Percentiles rank a stretch among this genome's conserved stretches.
phyloP scores from a whole-genome alignment of 495 filamentous ascomycete species.

The Tetracladium marchalianum region DNA sequence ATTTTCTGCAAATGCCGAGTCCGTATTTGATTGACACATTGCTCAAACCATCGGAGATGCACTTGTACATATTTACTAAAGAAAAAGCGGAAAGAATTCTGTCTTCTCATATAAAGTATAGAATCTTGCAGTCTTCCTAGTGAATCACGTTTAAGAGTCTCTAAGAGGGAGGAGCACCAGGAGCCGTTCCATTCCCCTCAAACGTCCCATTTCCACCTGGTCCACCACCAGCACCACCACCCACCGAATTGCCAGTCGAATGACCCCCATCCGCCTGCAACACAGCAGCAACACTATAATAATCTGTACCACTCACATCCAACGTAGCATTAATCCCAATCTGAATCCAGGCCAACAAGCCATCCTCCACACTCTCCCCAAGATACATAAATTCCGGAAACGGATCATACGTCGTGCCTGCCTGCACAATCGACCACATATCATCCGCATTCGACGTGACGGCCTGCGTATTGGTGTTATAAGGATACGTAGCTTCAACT shows the following conservation, averaged over 20 bases:
- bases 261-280: constrained; percentile 12
- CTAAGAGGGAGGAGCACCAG: neutral
- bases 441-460: constrained; percentile 44
- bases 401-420: constrained; percentile 40
- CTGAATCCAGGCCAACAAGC: constrained; percentile 47
- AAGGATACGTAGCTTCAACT: constrained; percentile 39
- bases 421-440: constrained; percentile 36
- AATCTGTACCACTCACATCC: constrained; percentile 30
- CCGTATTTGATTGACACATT: too few species aligned
- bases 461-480: constrained; percentile 43
- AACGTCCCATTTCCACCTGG: neutral
- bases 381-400: constrained; percentile 44
- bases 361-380: constrained; percentile 41
- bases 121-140: too few species aligned
- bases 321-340: constrained; percentile 44
- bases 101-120: too few species aligned
- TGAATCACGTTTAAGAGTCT: too few species aligned
- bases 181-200: constrained; percentile 1
- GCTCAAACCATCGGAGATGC: too few species aligned
- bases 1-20: too few species aligned
- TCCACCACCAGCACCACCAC: neutral
- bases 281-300: constrained; percentile 20
- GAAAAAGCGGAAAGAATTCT: too few species aligned
- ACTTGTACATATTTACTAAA: too few species aligned
- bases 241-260: neutral